Evolutionary conservation across 768 basidiomycete genomes (phyloP).

Genomic region (Tubosaeta brunneosetosa): DNA sequence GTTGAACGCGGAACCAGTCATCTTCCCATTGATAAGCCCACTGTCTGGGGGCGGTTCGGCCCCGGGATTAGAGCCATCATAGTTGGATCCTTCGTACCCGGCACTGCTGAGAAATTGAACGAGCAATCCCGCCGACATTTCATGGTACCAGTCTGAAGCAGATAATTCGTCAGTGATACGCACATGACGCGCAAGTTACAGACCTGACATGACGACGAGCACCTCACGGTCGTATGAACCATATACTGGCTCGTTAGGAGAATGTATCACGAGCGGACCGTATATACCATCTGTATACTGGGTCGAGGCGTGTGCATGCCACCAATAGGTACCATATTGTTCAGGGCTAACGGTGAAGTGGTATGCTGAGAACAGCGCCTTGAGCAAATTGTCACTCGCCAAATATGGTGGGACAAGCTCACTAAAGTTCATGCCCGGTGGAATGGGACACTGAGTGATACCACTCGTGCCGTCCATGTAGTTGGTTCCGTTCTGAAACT

Average conservation of each 20-base stretch:
- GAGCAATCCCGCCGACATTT: slow-evolving; percentile 28
- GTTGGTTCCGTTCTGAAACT: slow-evolving; percentile 42
- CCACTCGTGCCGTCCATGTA: slow-evolving; percentile 46
- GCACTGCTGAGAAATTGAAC: slow-evolving; percentile 26
- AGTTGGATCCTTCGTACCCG: slow-evolving; percentile 27
- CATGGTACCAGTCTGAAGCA: slow-evolving; percentile 31
- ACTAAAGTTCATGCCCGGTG: slow-evolving; percentile 42
- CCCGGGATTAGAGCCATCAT: slow-evolving; percentile 27
- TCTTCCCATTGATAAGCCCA: slow-evolving; percentile 33
- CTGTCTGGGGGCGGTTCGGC: slow-evolving; percentile 38
- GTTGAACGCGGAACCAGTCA: slow-evolving; percentile 22
- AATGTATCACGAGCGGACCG: slow-evolving; percentile 46
- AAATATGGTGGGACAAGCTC: slow-evolving; percentile 2
- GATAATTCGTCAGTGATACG: not conserved
- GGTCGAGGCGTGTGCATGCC: slow-evolving; percentile 38
- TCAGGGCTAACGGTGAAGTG: slow-evolving; percentile 39
- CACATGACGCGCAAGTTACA: slow-evolving; percentile 8
- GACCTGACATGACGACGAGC: slow-evolving; percentile 34
- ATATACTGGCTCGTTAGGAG: slow-evolving; percentile 30
- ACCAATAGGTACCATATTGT: slow-evolving; percentile 47
- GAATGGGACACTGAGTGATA: slow-evolving; percentile 51
- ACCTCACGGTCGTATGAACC: slow-evolving; percentile 37
- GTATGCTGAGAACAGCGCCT: slow-evolving; percentile 18
- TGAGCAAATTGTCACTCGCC: not conserved
- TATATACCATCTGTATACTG: slow-evolving; percentile 48